Conservation (phyloP, 2,329 filamentous ascomycete genomes). For the Colletotrichum tamarilloi region DNA sequence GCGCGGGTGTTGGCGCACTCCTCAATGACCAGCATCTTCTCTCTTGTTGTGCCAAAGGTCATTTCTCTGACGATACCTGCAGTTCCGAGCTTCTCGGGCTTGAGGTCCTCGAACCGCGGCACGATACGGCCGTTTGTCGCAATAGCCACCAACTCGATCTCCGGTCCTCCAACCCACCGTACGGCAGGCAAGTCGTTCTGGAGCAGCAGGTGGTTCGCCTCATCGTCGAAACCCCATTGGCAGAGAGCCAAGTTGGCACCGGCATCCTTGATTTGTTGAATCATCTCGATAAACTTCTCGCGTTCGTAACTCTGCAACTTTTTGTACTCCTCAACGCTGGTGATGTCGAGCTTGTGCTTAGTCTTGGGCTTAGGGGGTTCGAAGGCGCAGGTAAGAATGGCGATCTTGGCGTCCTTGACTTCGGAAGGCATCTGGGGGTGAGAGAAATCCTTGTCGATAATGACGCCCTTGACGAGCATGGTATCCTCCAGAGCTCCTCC, state of each 20-base stretch:
- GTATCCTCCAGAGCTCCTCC: slow-evolving; percentile 94
- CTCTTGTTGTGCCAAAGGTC: slow-evolving; percentile 95
- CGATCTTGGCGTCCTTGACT: slow-evolving; percentile 94
- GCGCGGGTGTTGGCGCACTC: slow-evolving; percentile 98
- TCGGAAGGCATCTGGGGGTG: slow-evolving; percentile 99
- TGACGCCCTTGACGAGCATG: slow-evolving; percentile 95
- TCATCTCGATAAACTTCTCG: slow-evolving; percentile 98
- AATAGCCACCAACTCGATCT: slow-evolving; percentile 98
- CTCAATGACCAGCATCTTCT: slow-evolving; percentile 99
- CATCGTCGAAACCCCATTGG: slow-evolving; percentile 99
- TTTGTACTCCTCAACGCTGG: slow-evolving; percentile 97
- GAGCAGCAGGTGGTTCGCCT: slow-evolving; percentile 96
- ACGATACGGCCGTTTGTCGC: slow-evolving; percentile 98
- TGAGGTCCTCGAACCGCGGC: slow-evolving; percentile 95
- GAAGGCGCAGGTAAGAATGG: slow-evolving; percentile 97
- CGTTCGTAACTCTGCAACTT: slow-evolving; percentile 96
- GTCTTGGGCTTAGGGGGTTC: slow-evolving; percentile 99
- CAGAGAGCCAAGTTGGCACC: slow-evolving; percentile 98
- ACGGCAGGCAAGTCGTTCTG: slow-evolving; percentile 97
- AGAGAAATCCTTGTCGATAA: slow-evolving; percentile 99
- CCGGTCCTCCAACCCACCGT: slow-evolving; percentile 96
- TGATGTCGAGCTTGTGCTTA: slow-evolving; percentile 99
- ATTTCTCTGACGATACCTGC: slow-evolving; percentile 94
- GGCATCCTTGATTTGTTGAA: slow-evolving; percentile 96
- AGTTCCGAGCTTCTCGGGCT: slow-evolving; percentile 86